phyloP scores from a whole-genome alignment of 2,329 filamentous ascomycete species.

The Xylaria sp. region DNA sequence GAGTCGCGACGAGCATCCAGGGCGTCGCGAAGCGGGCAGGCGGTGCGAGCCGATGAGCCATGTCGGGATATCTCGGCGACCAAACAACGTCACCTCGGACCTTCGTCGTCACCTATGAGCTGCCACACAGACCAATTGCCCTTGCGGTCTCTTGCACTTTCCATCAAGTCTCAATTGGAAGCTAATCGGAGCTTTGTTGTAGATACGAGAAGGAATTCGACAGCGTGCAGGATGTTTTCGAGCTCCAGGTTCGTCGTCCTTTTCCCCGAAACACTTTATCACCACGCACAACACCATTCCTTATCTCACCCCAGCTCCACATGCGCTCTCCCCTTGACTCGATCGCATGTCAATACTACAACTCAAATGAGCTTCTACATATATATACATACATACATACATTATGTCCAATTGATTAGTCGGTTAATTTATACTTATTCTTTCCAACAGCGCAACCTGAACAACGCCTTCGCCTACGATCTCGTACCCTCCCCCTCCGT shows the following conservation, averaged over 20 bases:
- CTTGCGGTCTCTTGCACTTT: constrained; percentile 4
- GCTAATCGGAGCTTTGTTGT: constrained; percentile 53
- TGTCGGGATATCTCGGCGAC: constrained; percentile 25
- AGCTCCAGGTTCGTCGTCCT: constrained; percentile 83
- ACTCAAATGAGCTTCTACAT: not conserved
- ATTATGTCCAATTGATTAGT: not conserved
- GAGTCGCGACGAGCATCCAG: not conserved
- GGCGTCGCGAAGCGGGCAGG: not conserved
- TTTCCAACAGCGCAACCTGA: constrained; percentile 66
- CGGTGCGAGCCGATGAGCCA: not conserved
- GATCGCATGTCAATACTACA: constrained; percentile 18
- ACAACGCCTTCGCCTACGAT: constrained; percentile 99
- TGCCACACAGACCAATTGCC: constrained; percentile 44
- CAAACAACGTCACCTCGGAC: constrained; percentile 11
- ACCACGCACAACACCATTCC: not conserved
- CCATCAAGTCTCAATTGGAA: constrained; percentile 45
- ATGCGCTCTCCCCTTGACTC: constrained; percentile 15
- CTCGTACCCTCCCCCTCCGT: constrained; percentile 95
- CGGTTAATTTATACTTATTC: constrained; percentile 18
- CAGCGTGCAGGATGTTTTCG: constrained; percentile 96
- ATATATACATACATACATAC: not conserved
- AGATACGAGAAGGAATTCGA: constrained; percentile 99
- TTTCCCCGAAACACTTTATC: constrained; percentile 15
- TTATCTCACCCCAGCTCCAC: constrained; percentile 18
- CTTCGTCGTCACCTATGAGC: constrained; percentile 21